Base-by-base conservation (phyloP, 164 flowering plant genomes). In the Nymphaea colorata region DNA sequence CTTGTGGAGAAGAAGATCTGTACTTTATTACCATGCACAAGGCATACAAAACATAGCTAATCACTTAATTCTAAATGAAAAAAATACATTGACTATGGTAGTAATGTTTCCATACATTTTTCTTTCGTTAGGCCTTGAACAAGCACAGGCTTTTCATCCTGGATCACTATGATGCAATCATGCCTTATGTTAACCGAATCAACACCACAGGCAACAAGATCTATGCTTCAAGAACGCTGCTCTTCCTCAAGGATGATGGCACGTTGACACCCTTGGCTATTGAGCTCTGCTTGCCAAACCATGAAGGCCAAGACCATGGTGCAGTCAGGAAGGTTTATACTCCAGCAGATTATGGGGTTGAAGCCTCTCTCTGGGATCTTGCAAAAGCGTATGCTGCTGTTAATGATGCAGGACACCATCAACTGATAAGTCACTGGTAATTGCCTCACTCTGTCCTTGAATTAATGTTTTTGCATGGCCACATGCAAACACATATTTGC, bases 381-480 rank as follows among this genome's bases (percentile, higher is more conserved):
- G 96, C 96, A n/a, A 94, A 94, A 75, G 97, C 97, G 68, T 89
- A 89, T 74, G 97, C 74, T 44, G 87, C 92, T 25, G 97, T 90
- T 0, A 88, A 82, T 66, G 98, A 93, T 75, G 84, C 97, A 3
- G 98, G 98, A 57, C 78, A 78, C 59, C 98, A 93, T 70, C 96
- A 91, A 78, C 93, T 93, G 43, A 81, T 89, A 36, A 94, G 97
- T 74, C 98, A 94, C 75, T 91, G 96, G 98, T 93, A 82, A 11
- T 18, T 41, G 36, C 36, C 17, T 25, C 4, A n/a, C 10, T 17
- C 43, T 17, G 43, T 41, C 43, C 10, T 64, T 7, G 41, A 15
- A 41, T 47, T 10, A 43, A 42, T 7, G 16, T 17, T 64, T 36
- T 11, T 11, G 5, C 17, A n/a, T 57, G 60, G 11, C 11, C 2